phyloP scores from a whole-genome alignment of 495 filamentous ascomycete species.

The Neurospora sp. region DNA sequence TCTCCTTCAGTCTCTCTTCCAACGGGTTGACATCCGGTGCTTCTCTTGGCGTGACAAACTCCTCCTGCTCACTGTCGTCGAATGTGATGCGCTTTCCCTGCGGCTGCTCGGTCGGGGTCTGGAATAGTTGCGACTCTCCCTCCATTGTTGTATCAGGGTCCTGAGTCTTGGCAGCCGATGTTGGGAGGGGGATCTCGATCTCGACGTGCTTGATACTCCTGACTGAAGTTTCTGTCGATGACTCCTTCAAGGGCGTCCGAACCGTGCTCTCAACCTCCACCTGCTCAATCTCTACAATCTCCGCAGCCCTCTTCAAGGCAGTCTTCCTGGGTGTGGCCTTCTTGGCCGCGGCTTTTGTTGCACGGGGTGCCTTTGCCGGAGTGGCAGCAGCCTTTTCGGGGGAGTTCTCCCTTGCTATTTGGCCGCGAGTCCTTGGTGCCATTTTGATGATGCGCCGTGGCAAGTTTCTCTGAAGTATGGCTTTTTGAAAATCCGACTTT shows the following conservation, averaged over 20 bases:
- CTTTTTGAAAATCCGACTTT: neutral
- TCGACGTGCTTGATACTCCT: conserved; percentile 15
- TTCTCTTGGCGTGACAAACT: conserved; percentile 23
- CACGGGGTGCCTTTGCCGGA: neutral
- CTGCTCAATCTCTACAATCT: neutral
- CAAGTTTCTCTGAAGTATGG: neutral
- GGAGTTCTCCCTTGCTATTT: neutral
- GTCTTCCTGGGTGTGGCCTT: neutral
- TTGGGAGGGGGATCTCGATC: conserved; percentile 21
- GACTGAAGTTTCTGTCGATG: neutral
- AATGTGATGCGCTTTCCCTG: conserved; percentile 19
- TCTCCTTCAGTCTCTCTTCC: neutral
- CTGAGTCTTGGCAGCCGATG: conserved; percentile 7
- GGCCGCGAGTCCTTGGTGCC: neutral
- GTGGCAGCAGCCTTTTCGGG: neutral
- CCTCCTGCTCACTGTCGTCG: conserved; percentile 22
- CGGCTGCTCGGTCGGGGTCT: conserved; percentile 15
- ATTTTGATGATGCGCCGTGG: neutral
- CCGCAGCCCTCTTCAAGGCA: neutral
- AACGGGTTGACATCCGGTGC: conserved; percentile 18
- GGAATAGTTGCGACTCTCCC: conserved; percentile 13
- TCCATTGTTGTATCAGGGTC: conserved; percentile 1
- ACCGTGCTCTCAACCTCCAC: neutral
- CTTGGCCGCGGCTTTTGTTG: neutral
- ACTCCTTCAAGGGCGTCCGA: neutral